Evolutionary conservation across 1,284 basidiomycete genomes (phyloP).

Genomic region (Pseudozyma pruni): DNA sequence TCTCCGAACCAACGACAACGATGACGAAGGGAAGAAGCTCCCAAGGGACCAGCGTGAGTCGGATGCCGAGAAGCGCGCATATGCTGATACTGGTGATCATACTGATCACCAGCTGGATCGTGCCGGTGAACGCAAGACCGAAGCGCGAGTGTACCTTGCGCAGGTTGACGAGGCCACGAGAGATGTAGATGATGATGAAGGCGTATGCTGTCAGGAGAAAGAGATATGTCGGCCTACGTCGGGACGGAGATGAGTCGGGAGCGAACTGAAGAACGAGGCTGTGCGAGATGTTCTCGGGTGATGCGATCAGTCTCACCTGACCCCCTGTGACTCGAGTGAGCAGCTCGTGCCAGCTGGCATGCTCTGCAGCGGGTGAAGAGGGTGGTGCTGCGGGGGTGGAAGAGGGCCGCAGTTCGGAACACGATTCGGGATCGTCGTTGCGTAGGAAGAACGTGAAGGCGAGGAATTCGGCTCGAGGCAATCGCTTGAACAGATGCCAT

Average conservation of each 20-base stretch:
- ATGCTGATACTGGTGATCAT: constrained; percentile 92
- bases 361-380: constrained; percentile 4
- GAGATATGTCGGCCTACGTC: constrained; percentile 38
- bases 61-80: constrained; percentile 84
- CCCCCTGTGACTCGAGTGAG: constrained; percentile 50
- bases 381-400: neutral
- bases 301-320: constrained; percentile 50
- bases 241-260: constrained; percentile 42
- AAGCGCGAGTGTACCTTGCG: constrained; percentile 82
- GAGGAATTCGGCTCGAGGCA: constrained; percentile 63
- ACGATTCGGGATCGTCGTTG: constrained; percentile 12
- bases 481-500: constrained; percentile 62
- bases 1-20: constrained; percentile 93
- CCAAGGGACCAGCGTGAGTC: constrained; percentile 88
- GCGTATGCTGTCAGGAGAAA: constrained; percentile 83
- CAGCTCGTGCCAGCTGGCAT: constrained; percentile 47
- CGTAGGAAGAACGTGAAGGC: constrained; percentile 63
- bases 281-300: constrained; percentile 46
- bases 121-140: constrained; percentile 90
- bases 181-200: constrained; percentile 81
- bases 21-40: constrained; percentile 89
- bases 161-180: constrained; percentile 75
- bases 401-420: constrained; percentile 4
- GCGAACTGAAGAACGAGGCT: constrained; percentile 54
- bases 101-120: constrained; percentile 88